These are phyloP conservation scores for Cenococcum geophilum DNA, from an alignment of 495 filamentous ascomycete genomes.

Conservation along the genomic window DNA sequence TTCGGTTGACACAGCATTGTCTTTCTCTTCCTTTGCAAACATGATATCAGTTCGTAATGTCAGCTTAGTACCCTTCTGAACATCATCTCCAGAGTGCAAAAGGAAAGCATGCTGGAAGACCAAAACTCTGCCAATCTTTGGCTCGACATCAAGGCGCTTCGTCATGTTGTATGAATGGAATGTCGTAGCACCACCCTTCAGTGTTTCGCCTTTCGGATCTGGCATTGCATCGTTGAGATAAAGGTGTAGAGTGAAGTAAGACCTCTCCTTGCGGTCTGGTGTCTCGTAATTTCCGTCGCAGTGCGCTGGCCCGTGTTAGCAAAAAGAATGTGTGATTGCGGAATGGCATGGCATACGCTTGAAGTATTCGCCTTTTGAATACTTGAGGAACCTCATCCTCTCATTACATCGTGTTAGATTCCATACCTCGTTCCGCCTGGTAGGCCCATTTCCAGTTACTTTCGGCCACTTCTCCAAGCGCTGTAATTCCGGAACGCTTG, in stretches of 20 bases:
- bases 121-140: constrained; percentile 64
- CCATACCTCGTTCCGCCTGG: constrained; percentile 47
- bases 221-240: constrained; percentile 66
- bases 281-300: constrained; percentile 65
- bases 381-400: constrained; percentile 72
- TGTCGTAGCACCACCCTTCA: constrained; percentile 59
- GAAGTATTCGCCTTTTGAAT: constrained; percentile 71
- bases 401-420: constrained; percentile 62
- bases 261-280: constrained; percentile 51
- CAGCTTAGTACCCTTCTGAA: constrained; percentile 64
- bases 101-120: constrained; percentile 70
- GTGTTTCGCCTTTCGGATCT: constrained; percentile 37
- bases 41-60: constrained; percentile 74
- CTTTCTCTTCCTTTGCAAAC: constrained; percentile 44
- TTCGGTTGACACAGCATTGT: neutral
- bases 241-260: constrained; percentile 72
- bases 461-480: constrained; percentile 38
- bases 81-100: constrained; percentile 69
- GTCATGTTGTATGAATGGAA: constrained; percentile 49
- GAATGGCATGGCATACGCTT: constrained; percentile 43
- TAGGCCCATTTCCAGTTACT: constrained; percentile 46
- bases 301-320: constrained; percentile 49
- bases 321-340: neutral
- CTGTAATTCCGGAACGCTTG: constrained; percentile 42
- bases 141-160: constrained; percentile 56